Base-by-base conservation (phyloP, 176 grass and related monocot species). In the Aegilops sharonensis region DNA sequence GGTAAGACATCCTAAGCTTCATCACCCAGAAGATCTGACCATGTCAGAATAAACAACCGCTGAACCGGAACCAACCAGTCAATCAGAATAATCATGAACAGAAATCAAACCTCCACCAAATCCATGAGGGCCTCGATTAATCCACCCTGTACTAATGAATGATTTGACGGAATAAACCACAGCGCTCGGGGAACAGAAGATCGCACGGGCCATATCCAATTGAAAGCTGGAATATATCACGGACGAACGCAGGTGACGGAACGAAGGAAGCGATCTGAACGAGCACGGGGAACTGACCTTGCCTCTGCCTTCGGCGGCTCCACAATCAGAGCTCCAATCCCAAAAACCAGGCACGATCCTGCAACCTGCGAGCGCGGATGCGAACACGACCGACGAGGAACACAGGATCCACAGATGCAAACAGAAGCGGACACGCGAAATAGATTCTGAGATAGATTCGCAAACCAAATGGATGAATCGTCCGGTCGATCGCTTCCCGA, bases 251-350 rank as follows among this genome's bases (percentile, higher is more conserved):
- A 79, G 21, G 45, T 84, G 80, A 87, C 35, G 36, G 57, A 75
- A 90, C 80, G 43, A 87, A 75, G 29, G 21, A 23, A 70, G 42
- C 75, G 42, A 63, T 12, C 65, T 4, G 45, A 4, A 11, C n/a
- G 8, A 25, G 27, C 11, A 68, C 75, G 36, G 59, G 75, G 50
- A 8, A 87, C 85, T 84, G 85, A 91, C 89, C 85, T 91, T 91
- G 75, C 47, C 9, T 80, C 75, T 0, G 17, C 3, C 5, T 30
- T 9, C 30, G 30, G 30, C 29, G 42, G 4, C 40, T 25, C 39
- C 21, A 11, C 2, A 1, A 12, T 7, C 23, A 6, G 29, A 4
- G 24, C 3, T 59, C 61, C 30, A 3, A 57, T 59, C 1, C 62
- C 14, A 21, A 21, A 21, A 54, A 45, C 23, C 45, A 8, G 18